Evolutionary conservation across 2,329 filamentous ascomycete genomes (phyloP), one percentile per base, ranked within the genome.

Genomic region (Alternaria novae-zelandiae): DNA sequence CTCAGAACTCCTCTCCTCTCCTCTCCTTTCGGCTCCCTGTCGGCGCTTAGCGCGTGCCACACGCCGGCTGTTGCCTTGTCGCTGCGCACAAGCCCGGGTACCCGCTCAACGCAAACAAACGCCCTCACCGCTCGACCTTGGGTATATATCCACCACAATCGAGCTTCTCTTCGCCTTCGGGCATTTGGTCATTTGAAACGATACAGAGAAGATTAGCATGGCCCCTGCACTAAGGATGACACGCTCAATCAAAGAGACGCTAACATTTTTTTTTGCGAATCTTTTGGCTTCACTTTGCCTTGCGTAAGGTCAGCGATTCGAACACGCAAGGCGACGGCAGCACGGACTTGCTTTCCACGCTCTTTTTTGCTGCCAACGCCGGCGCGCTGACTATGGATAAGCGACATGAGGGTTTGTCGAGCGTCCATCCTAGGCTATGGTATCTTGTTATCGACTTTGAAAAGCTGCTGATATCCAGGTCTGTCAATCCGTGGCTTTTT

Each of bases 141-240:
- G 13, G 17, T n/a, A 28, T 56, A 66, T 64, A 57, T 20, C 26
- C 20, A 5, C 4, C 6, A 28, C 5, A 61, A 43, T 25, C 17
- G 17, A 3, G 7, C 17, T 6, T 12, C 2, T 4, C 17, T 55
- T 63, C 45, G 66, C 45, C 66, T 68, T 64, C 66, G 66, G 66
- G 45, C 66, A 63, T 63, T 57, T 67, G 66, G 64, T 73, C 69
- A 73, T 67, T 70, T 71, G 67, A 74, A 74, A 73, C 69, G 63
- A 78, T 77, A 78, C 74, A 77, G 75, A 78, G 75, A 78, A 77
- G 74, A 77, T 78, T 78, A 78, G 74, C 75, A 85, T 85, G 82
- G 82, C 82, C 82, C 87, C 87, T 89, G 87, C 87, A 89, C 92
- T 94, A 95, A 95, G 92, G 92, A 94, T 95, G 92, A 94, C 91